Base-by-base conservation (phyloP, 2,329 filamentous ascomycete species). In the Sphaceloma murrayae region DNA sequence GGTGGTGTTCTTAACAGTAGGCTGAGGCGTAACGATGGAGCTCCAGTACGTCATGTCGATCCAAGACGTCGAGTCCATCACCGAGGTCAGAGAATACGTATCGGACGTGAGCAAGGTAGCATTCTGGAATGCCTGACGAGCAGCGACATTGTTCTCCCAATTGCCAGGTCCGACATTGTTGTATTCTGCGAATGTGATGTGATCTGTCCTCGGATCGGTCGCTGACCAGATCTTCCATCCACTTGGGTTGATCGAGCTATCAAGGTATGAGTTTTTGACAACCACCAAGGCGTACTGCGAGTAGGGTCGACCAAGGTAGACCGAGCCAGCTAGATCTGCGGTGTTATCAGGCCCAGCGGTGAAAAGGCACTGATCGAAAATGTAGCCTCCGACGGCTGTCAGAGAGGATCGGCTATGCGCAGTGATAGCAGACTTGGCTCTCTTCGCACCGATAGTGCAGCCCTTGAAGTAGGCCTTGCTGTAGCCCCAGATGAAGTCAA, bases 401-500 rank as follows among this genome's bases (percentile, higher is more conserved):
- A 56, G 44, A 11, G 55, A 57, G 18, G 52, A 51, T 13, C 67
- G 58, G 53, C 67, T 68, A 50, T 59, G 56, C 26, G 61, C 62
- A 11, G 60, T 63, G 26, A 65, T 56, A n/a, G 56, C 56, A 34
- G 54, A 62, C 39, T 59, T 54, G 5, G 52, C 55, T 30, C 54
- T 52, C 43, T 62, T 63, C 0, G 61, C 58, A 2, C 58, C 56
- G 13, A 64, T 63, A 3, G 58, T 62, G 13, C 60, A 62, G 34
- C 56, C 58, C 18, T 53, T 58, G 56, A 70, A 69, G 48, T 69
- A 69, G 8, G 57, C 67, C 1, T 66, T 59, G 2, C 64, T 65
- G 22, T 61, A 58, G 6, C 67, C 67, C 56, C 62, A 63, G 11
- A 64, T 68, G 57, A 68, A 67, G 40, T 69, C 64, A 29, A 66